phyloP scores from a whole-genome alignment of 2,329 filamentous ascomycete species.

The Cryphonectria radicalis region DNA sequence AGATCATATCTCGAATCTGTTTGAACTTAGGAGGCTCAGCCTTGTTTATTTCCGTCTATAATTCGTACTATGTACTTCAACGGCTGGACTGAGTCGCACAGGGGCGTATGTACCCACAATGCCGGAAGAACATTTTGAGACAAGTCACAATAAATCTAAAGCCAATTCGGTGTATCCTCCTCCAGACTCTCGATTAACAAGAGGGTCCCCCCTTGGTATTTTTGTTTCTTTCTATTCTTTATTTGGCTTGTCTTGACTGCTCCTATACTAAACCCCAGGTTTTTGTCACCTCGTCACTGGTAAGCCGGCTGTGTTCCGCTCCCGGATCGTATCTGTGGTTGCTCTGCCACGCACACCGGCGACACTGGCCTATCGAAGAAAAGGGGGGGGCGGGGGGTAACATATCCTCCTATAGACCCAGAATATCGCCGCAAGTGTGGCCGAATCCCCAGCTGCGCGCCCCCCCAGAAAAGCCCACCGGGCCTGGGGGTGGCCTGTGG shows the following conservation, averaged over 20 bases:
- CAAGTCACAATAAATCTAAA: background rate
- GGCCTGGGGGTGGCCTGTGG: background rate
- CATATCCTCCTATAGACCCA: conserved; percentile 13
- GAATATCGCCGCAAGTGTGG: conserved; percentile 29
- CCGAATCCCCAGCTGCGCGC: conserved; percentile 16
- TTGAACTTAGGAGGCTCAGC: background rate
- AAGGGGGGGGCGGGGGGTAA: no score
- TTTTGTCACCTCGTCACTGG: background rate
- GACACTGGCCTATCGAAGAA: background rate
- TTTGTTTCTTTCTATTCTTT: background rate
- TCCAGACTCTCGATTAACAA: background rate
- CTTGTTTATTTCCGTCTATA: background rate
- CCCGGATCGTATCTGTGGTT: conserved; percentile 7
- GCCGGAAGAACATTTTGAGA: background rate
- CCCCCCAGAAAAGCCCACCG: background rate
- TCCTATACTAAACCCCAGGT: background rate
- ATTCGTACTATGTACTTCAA: background rate
- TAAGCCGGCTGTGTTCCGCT: background rate
- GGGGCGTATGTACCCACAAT: background rate
- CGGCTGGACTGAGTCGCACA: background rate
- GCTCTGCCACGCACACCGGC: background rate
- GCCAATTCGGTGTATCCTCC: background rate
- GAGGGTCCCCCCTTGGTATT: background rate
- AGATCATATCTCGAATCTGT: background rate
- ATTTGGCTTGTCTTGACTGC: background rate